Conservation (phyloP, 495 filamentous ascomycete genomes). For the Lepraria neglecta region DNA sequence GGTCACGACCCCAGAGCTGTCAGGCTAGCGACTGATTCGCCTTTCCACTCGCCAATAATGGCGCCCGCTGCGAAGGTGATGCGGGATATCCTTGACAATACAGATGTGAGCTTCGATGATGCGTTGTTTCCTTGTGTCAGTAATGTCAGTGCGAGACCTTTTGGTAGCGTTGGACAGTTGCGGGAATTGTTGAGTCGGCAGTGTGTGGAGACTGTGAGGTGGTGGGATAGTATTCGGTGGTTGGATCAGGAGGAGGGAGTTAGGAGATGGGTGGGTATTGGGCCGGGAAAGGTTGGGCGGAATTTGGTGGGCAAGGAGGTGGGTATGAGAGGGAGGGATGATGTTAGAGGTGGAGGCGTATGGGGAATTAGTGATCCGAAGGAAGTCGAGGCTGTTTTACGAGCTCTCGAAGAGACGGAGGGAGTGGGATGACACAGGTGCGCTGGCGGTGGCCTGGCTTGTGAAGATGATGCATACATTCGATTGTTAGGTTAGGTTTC, state of each 20-base stretch:
- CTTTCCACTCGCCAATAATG: slow-evolving; percentile 94
- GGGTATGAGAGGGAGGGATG: slow-evolving; percentile 69
- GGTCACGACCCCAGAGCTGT: slow-evolving; percentile 91
- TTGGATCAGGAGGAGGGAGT: slow-evolving; percentile 82
- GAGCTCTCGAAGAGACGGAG: slow-evolving; percentile 50
- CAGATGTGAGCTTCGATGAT: slow-evolving; percentile 61
- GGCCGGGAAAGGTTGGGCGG: slow-evolving; percentile 87
- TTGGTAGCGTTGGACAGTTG: slow-evolving; percentile 62
- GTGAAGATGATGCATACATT: too few species aligned
- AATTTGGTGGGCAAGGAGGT: slow-evolving; percentile 96
- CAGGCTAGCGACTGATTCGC: slow-evolving; percentile 77
- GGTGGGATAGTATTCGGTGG: slow-evolving; percentile 90
- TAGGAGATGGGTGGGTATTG: slow-evolving; percentile 84
- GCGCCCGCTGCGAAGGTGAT: slow-evolving; percentile 70
- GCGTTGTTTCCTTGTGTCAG: slow-evolving; percentile 69
- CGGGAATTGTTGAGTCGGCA: slow-evolving; percentile 68
- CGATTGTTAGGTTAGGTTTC: background rate
- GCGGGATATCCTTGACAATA: slow-evolving; percentile 51
- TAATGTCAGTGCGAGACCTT: slow-evolving; percentile 78
- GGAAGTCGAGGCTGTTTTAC: slow-evolving; percentile 71
- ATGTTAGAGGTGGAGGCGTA: slow-evolving; percentile 78
- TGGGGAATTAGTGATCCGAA: slow-evolving; percentile 84
- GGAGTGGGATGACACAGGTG: background rate
- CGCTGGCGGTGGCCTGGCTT: background rate
- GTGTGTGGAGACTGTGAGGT: slow-evolving; percentile 81